Percentiles rank a stretch among this genome's conserved stretches.
Evolutionary conservation across 805 yeast species (phyloP).

Genomic region (Clavispora santaluciae): DNA sequence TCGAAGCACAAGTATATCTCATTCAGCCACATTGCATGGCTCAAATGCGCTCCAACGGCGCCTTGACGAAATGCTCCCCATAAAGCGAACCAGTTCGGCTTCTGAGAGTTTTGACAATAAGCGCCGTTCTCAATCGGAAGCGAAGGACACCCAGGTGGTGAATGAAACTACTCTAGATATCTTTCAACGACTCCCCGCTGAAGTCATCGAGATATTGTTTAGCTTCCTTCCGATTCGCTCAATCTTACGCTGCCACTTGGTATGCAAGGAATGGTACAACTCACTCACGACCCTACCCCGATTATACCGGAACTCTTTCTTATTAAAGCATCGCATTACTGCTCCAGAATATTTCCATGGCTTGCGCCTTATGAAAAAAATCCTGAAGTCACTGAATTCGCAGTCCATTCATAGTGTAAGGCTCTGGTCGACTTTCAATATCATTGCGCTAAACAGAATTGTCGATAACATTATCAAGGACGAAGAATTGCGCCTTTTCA

Average conservation of each 20-base stretch:
- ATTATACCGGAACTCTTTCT: conserved; percentile 19
- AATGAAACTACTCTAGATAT: conserved; percentile 19
- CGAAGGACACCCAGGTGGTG: neutral
- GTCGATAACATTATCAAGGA: conserved; percentile 24
- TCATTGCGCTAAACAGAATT: conserved; percentile 22
- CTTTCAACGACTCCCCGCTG: conserved; percentile 24
- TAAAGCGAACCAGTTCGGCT: conserved; percentile 10
- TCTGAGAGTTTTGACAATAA: neutral
- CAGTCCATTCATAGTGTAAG: conserved; percentile 18
- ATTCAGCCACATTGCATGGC: too few species aligned
- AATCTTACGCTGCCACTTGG: conserved; percentile 27
- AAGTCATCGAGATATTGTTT: conserved; percentile 27
- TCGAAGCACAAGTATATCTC: too few species aligned
- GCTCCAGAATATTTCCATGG: conserved; percentile 28
- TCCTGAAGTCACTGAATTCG: conserved; percentile 14
- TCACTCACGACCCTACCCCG: conserved; percentile 22
- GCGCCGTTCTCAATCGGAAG: neutral
- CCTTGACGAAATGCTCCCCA: conserved; percentile 17
- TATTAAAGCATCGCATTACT: conserved; percentile 22
- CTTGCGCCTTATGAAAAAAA: conserved; percentile 21
- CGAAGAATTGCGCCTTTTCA: conserved; percentile 15
- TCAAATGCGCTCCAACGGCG: conserved; percentile 1
- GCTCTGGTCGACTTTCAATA: conserved; percentile 19
- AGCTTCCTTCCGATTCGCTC: conserved; percentile 15
- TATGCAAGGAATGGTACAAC: conserved; percentile 30